Base-by-base conservation (phyloP, 345 rosid genomes). In the Brassica rapa region DNA sequence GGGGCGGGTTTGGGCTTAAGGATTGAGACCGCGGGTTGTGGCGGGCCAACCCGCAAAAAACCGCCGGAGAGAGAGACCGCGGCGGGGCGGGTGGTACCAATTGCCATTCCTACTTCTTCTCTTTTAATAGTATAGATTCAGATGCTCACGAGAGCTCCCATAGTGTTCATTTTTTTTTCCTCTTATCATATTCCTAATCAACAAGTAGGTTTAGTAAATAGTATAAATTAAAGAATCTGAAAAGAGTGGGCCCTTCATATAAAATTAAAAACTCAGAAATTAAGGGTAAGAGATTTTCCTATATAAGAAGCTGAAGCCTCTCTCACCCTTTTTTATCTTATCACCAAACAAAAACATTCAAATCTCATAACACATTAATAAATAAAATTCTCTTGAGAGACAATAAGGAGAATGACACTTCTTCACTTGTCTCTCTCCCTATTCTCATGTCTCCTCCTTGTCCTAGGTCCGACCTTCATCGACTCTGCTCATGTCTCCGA, bases 401-500 rank as follows among this genome's bases (percentile, higher is more conserved):
- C 82, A 78, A 78, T 82, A 89, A 33, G 62, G 66, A 79, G 74
- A 30, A 63, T 57, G 77, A 70, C 83, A 70, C 78, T 66, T 35
- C 76, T 80, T 73, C 82, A 33, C 80, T 79, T 66, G 73, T 86
- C 82, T 79, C 83, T 88, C 73, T 85, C 76, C 74, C 79, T 87
- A 57, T 85, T 83, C 71, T 85, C 72, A 63, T 83, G 78, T 86
- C 81, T 80, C 56, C 12, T 80, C 67, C 79, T 80, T 60, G 68
- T 78, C 82, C 9, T 80, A 19, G n/a, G 83, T 84, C 88, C 86
- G 24, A 8, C 68, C 79, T 78, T 80, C 79, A 75, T 75, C 76
- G 71, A 72, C 72, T 82, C 88, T 56, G 72, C 92, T 21, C 86
- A 85, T 0, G 83, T 86, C 75, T 82, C 82, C 60, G 83, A 87